These are phyloP conservation scores for Fusarium sp. DNA, from an alignment of 2,329 filamentous ascomycete species.

Conservation along the genomic window DNA sequence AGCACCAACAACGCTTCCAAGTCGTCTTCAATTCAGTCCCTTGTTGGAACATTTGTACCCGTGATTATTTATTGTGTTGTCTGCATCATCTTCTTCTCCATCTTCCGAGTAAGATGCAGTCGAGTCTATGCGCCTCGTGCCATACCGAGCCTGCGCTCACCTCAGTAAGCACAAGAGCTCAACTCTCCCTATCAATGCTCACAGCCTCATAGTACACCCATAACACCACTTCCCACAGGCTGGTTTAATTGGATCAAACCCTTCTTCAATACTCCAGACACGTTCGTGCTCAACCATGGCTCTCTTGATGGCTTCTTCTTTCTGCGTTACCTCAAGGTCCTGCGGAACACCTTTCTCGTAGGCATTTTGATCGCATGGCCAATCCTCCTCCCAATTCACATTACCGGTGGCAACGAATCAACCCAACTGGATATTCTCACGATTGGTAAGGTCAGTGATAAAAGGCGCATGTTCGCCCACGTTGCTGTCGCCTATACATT, in stretches of 20 bases:
- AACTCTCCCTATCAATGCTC: conserved; percentile 32
- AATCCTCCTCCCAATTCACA: conserved; percentile 86
- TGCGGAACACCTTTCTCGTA: conserved; percentile 87
- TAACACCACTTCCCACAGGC: conserved; percentile 70
- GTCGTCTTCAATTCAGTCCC: conserved; percentile 53
- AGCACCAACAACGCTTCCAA: conserved; percentile 52
- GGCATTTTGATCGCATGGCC: conserved; percentile 90
- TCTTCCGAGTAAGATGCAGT: conserved; percentile 61
- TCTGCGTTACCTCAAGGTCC: conserved; percentile 75
- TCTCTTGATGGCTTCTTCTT: conserved; percentile 94
- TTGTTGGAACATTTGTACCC: conserved; percentile 67
- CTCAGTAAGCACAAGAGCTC: conserved; percentile 51
- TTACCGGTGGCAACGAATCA: conserved; percentile 77
- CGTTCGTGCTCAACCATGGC: conserved; percentile 87
- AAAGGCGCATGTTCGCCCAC: conserved; percentile 81
- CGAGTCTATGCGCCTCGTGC: conserved; percentile 70
- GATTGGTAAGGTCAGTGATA: conserved; percentile 78
- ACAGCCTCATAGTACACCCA: conserved; percentile 62
- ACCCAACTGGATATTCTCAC: conserved; percentile 81
- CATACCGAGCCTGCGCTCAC: conserved; percentile 62
- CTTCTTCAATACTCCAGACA: conserved; percentile 78
- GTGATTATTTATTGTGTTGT: conserved; percentile 64
- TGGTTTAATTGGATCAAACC: conserved; percentile 75
- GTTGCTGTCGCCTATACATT: conserved; percentile 85
- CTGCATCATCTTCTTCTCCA: conserved; percentile 64